Conservation (phyloP, 2,329 filamentous ascomycete species). For the Fulvia fulva region DNA sequence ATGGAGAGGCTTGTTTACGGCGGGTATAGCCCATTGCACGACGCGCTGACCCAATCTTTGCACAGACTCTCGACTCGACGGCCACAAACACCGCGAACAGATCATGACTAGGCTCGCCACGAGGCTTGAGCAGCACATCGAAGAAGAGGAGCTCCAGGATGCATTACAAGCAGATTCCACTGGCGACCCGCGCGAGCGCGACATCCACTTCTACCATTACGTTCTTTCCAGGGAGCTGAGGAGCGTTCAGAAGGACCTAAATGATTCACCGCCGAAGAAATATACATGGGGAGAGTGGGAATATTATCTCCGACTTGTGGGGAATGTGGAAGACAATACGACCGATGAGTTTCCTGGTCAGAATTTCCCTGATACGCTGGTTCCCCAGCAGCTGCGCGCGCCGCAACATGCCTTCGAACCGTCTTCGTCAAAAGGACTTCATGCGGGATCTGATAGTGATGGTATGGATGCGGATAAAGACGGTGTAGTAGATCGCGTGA, state of each 20-base stretch:
- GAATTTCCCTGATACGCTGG: background rate
- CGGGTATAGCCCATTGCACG: background rate
- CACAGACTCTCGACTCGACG: constrained; percentile 6
- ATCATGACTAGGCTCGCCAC: constrained; percentile 23
- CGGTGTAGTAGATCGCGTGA: constrained; percentile 23
- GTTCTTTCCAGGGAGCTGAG: constrained; percentile 45
- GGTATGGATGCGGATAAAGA: constrained; percentile 14
- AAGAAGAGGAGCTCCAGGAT: constrained; percentile 38
- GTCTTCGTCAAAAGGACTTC: background rate
- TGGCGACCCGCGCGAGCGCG: constrained; percentile 44
- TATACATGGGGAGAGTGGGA: constrained; percentile 44
- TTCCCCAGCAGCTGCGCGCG: background rate
- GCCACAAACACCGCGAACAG: constrained; percentile 16
- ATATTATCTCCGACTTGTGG: constrained; percentile 47
- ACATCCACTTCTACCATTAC: constrained; percentile 51
- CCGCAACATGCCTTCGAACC: background rate
- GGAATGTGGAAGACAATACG: constrained; percentile 40
- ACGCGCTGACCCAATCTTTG: background rate
- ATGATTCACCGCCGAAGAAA: constrained; percentile 34
- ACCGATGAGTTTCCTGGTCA: constrained; percentile 24
- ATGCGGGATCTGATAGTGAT: background rate
- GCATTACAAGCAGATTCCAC: constrained; percentile 31
- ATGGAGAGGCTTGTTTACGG: background rate
- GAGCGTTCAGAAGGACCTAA: constrained; percentile 41
- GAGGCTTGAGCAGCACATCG: constrained; percentile 33